Conservation (phyloP, 2,329 filamentous ascomycete species). For the Hypoxylon sp. region DNA sequence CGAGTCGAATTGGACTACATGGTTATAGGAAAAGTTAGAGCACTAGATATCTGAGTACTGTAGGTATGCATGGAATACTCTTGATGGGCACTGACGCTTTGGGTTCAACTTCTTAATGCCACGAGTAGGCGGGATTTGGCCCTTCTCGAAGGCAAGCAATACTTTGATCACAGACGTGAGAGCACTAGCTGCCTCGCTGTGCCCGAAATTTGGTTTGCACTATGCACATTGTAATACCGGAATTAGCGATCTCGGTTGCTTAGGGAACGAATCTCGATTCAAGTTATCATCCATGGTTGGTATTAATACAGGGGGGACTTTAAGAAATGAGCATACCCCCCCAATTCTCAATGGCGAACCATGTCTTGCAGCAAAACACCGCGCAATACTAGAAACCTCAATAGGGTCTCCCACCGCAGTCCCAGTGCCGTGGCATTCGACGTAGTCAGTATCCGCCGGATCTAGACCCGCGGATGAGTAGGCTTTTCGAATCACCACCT, state of each 20-base stretch:
- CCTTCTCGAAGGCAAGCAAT: conserved; percentile 36
- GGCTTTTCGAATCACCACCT: conserved; percentile 51
- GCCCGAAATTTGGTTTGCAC: conserved; percentile 44
- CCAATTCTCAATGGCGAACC: conserved; percentile 40
- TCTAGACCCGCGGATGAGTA: conserved; percentile 52
- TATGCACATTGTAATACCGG: neutral
- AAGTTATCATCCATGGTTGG: too few relatives aligned
- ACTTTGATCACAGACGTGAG: conserved; percentile 45
- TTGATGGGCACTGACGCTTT: neutral
- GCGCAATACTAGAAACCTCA: conserved; percentile 37
- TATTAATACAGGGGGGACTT: neutral
- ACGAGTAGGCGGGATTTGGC: conserved; percentile 30
- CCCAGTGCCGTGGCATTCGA: conserved; percentile 49
- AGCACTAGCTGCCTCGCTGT: conserved; percentile 46
- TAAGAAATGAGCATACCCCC: conserved; percentile 28
- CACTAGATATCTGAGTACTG: too few relatives aligned
- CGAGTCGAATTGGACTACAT: neutral
- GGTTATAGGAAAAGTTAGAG: too few relatives aligned
- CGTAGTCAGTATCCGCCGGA: conserved; percentile 42
- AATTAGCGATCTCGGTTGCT: too few relatives aligned
- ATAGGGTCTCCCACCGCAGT: conserved; percentile 46
- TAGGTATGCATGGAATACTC: too few relatives aligned
- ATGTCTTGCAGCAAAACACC: conserved; percentile 17
- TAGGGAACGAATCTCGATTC: too few relatives aligned
- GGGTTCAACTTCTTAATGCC: conserved; percentile 44